Percentiles rank a stretch among this genome's conserved stretches.
Conservation (phyloP, 352 stramenopile genomes). For the Peronosclerospora sorghi region DNA sequence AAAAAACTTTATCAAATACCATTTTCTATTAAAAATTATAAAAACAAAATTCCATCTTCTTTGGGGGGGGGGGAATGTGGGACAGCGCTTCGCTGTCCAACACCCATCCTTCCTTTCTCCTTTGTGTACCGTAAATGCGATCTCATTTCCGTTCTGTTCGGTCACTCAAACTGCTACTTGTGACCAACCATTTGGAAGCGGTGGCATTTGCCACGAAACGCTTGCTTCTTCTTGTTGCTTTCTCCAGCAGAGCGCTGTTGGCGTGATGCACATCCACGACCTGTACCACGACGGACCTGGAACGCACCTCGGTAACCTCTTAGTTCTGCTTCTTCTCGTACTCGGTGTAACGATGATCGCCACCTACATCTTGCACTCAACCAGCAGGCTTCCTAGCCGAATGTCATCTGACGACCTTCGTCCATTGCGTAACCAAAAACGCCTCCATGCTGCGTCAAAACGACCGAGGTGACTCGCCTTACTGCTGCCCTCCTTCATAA, state of each 20-base stretch:
- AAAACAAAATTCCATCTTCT: no score
- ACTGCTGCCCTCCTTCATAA: not conserved
- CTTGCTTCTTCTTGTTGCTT: not conserved
- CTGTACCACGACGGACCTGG: no score
- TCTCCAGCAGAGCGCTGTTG: not conserved
- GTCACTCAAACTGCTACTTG: not conserved
- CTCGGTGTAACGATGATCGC: not conserved
- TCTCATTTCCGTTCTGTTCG: not conserved
- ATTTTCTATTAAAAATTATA: no score
- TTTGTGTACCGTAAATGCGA: not conserved
- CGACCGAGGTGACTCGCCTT: not conserved
- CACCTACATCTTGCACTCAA: not conserved
- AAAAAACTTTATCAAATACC: no score
- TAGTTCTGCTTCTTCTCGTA: not conserved
- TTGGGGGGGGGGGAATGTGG: not conserved
- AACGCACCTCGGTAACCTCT: no score
- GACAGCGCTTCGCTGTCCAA: not conserved
- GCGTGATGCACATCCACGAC: conserved; percentile 6
- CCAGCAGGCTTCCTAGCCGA: not conserved
- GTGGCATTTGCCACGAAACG: not conserved
- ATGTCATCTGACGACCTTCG: not conserved
- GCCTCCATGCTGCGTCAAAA: not conserved
- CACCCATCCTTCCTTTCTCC: not conserved
- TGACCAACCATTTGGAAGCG: not conserved
- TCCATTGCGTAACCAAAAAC: not conserved